Evolutionary conservation across 1,284 basidiomycete species (phyloP).

Genomic region (Lignosus rhinocerotis): DNA sequence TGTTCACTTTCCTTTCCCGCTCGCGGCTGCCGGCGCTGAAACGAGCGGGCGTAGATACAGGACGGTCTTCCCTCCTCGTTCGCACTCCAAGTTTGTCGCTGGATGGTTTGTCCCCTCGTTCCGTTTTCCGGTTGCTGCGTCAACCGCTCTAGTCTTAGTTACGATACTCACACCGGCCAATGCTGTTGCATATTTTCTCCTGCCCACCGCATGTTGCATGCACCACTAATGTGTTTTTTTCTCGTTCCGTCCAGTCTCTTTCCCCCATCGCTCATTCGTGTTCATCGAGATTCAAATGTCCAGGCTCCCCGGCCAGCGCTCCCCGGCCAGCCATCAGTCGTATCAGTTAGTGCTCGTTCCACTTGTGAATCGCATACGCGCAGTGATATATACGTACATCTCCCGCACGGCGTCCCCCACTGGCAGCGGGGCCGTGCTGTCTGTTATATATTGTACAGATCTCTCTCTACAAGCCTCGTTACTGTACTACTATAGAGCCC

Average conservation of each 20-base stretch:
- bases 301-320: no score
- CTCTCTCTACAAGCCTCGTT: background rate
- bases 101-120: background rate
- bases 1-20: background rate
- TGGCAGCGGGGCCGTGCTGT: background rate
- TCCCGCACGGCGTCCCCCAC: background rate
- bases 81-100: background rate
- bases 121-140: no score
- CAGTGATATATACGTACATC: background rate
- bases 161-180: background rate
- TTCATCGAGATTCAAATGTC: no score
- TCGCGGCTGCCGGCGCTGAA: background rate
- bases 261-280: background rate
- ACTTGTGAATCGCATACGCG: background rate
- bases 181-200: background rate
- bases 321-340: background rate
- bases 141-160: background rate
- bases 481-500: background rate
- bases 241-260: background rate
- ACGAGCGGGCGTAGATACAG: slow-evolving; percentile 10
- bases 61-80: background rate
- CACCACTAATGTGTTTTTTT: background rate
- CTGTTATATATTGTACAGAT: slow-evolving; percentile 5
- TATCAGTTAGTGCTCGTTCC: background rate
- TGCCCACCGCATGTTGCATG: background rate